Base-by-base conservation (phyloP, 495 filamentous ascomycete genomes). In the Amphirosellinia nigrospora region DNA sequence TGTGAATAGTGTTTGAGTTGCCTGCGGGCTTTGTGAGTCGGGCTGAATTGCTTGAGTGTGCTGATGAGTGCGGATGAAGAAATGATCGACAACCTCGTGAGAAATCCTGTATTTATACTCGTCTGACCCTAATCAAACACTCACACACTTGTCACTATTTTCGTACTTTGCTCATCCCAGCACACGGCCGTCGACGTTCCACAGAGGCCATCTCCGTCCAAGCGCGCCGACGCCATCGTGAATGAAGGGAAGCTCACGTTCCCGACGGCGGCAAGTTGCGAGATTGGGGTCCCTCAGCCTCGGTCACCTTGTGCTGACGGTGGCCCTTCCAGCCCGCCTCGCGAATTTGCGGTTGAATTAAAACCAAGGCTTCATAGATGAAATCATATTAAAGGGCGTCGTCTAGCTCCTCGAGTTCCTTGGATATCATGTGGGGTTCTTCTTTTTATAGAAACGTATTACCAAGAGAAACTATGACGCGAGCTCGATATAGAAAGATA, bases 331-430 rank as follows among this genome's bases (percentile, higher is more conserved):
- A 73, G 74, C 74, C 76, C 75, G 65, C 32, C 67, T 70, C 45
- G 63, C 74, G 77, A 83, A 84, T 83, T 82, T 84, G 74, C 82
- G 82, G 82, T 73, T 83, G 82, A 84, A 84, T 80, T 80, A 38
- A 13, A 50, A 66, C 71, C 45, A 71, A 59, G 62, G 43, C 46
- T 77, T 60, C 78, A 82, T 84, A 84, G 82, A 84, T 83, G 79
- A 83, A 78, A 76, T 70, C 75, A 76, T 78, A 84, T 84, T 84
- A 80, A 81, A 69, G 70, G 64, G 77, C 79, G 73, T 76, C 73
- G 69, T 72, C 70, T 70, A 77, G 69, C 68, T 78, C 75, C 77
- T 70, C 64, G 15, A 52, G 45, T 52, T 68, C 72, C 74, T 69
- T 64, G 70, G 72, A 61, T 70, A 69, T 53, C 62, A 70, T 69